phyloP scores from a whole-genome alignment of 768 basidiomycete species.

The Phanerochaete carnosa region DNA sequence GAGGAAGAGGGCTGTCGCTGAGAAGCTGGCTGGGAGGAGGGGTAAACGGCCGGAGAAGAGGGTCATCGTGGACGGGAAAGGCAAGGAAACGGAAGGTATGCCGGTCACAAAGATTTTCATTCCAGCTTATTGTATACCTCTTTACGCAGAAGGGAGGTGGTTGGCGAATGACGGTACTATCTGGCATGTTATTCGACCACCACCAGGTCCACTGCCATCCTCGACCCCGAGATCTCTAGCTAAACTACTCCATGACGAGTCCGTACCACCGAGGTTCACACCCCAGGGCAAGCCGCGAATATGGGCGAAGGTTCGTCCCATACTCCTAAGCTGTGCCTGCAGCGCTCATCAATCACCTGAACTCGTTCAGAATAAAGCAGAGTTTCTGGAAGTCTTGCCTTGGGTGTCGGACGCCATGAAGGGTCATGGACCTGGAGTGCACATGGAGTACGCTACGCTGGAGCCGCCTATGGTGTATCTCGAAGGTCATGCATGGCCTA shows the following conservation, averaged over 20 bases:
- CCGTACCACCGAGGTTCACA: not conserved
- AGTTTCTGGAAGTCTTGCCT: slow-evolving; percentile 16
- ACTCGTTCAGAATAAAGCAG: slow-evolving; percentile 15
- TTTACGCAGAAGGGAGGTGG: slow-evolving; percentile 1
- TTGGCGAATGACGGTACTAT: not conserved
- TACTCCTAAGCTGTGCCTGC: not conserved
- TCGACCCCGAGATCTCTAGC: not conserved
- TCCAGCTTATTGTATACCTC: not conserved
- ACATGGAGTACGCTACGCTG: slow-evolving; percentile 4
- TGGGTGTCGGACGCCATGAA: slow-evolving; percentile 9
- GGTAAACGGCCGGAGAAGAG: not conserved
- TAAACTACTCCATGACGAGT: not conserved
- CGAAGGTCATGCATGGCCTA: slow-evolving; percentile 12
- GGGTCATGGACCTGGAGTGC: slow-evolving; percentile 3
- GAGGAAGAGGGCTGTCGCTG: not conserved
- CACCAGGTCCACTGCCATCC: not conserved
- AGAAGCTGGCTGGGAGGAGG: not conserved
- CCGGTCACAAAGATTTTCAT: not conserved
- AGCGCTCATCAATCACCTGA: not conserved
- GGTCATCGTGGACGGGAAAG: not conserved
- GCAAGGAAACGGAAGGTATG: not conserved
- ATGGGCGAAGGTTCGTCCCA: slow-evolving; percentile 11
- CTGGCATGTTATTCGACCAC: slow-evolving; percentile 2
- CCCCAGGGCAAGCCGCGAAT: slow-evolving; percentile 7
- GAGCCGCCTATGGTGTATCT: slow-evolving; percentile 19